Base-by-base conservation (phyloP, 352 stramenopile species). In the Phytophthora hibernalis region DNA sequence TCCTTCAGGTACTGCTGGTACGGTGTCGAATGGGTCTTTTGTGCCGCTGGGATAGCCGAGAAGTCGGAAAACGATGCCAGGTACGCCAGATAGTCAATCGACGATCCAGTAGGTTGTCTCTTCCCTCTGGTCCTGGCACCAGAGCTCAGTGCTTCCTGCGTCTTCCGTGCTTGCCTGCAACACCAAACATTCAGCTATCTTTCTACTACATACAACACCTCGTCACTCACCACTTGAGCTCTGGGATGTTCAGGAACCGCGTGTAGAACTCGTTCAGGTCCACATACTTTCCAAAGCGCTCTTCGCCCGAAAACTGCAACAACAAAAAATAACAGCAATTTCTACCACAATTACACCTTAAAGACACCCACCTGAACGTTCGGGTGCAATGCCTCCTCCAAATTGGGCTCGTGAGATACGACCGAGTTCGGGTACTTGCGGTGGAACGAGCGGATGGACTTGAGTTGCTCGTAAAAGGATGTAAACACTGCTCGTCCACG, bases 231-330 rank as follows among this genome's bases (percentile, higher is more conserved):
- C 55, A 75, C 60, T 89, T 80, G n/a, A 92, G 82, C 49, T 79
- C 77, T 21, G 79, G 73, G 15, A 90, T 75, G 61, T 97, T 96
- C 50, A 96, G 53, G 50, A 88, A 97, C 16, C 81, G 76, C 55
- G 72, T 59, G 74, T 96, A 93, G 56, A 95, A 89, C 67, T 89
- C 79, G 60, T 96, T 87, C 31, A 97, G 54, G 64, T 97, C 91
- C n/a, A 97, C 80, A 62, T 96, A 97, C 60, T 95, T 95, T 56
- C 91, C 91, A 37, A 92, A 93, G 22, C 80, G 84, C 68, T 97
- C 91, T 85, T 97, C 89, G 15, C 91, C 91, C 2, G 86, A 95
- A 55, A 97, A 97, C 74, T 93, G 50, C 9, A 65, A 5, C n/a
- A 31, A 31, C 2, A 1, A 31, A 15, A 18, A 68, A 20, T 51